Base-by-base conservation (phyloP, 805 yeast genomes). In the Kodamaea lidongshanica region DNA sequence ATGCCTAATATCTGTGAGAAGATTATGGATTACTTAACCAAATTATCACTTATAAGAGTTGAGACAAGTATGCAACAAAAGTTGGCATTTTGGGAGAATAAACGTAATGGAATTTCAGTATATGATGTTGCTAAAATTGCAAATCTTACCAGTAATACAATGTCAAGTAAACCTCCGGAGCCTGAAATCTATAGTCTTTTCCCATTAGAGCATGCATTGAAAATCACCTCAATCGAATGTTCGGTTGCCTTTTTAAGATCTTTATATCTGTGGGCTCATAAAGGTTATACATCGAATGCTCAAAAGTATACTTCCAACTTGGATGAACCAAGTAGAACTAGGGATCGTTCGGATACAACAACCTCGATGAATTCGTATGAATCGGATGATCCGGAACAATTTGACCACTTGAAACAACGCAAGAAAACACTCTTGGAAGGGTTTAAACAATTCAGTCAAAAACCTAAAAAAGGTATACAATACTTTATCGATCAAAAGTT, bases 1-100 rank as follows among this genome's bases (percentile, higher is more conserved):
- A 72, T 79, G 68, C 82, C 92, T 21, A 92, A 92, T 52, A 67
- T 88, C 28, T 85, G 88, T 56, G 98, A 92, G 56, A 67, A 76
- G 29, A 65, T 87, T 24, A 74, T 87, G 31, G 88, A 86, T 41
- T 79, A 81, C 42, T 65, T 92, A 41, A 81, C 86, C 47, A 79
- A 64, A 52, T 67, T 69, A 37, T 79, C 96, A 0, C 60, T 84
- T 20, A 67, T 79, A 0, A 70, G 86, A 35, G 79, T 82, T 4
- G 86, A 77, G 5, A 77, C 81, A 12, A 73, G 95, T 0, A 70
- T 76, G 13, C 63, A 72, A 19, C 95, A 87, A 46, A 74, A 73
- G 46, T 60, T 62, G 29, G 65, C 72, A 6, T 65, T 45, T 37
- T 45, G 48, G 19, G 69, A 63, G 22, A 61, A 61, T 34, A 54